These are phyloP conservation scores for Fibroporia radiculosa DNA, from an alignment of 768 basidiomycete genomes.

Conservation along the genomic window DNA sequence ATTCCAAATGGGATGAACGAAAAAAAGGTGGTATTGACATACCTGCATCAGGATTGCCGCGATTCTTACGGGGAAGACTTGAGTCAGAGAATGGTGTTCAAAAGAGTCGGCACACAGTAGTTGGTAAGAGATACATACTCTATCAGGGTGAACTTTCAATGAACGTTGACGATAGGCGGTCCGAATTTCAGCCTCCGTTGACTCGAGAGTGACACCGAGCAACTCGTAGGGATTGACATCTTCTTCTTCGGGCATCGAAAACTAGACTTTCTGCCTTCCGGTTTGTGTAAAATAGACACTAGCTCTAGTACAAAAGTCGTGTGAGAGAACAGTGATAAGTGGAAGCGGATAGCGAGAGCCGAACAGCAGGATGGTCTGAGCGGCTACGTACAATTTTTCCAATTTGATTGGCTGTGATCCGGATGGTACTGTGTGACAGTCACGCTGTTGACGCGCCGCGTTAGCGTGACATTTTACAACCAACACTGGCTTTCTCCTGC, in stretches of 20 bases:
- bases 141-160: conserved; percentile 82
- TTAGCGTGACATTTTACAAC: neutral
- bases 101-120: neutral
- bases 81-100: conserved; percentile 11
- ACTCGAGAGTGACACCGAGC: conserved; percentile 49
- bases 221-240: conserved; percentile 72
- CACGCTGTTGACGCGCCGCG: neutral
- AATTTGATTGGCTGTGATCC: too few relatives aligned
- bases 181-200: conserved; percentile 70
- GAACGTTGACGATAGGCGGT: conserved; percentile 76
- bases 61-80: conserved; percentile 42
- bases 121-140: conserved; percentile 39
- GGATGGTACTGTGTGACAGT: conserved; percentile 1
- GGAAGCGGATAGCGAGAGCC: neutral
- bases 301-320: too few relatives aligned
- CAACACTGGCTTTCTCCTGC: neutral
- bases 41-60: conserved; percentile 76
- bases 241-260: conserved; percentile 40
- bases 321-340: too few relatives aligned
- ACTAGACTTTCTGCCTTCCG: too few relatives aligned
- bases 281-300: too few relatives aligned
- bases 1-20: too few relatives aligned
- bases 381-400: neutral
- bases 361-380: neutral
- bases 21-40: conserved; percentile 8